Conservation (phyloP, 306 rosid genomes). For the Cyamopsis tetragonoloba region DNA sequence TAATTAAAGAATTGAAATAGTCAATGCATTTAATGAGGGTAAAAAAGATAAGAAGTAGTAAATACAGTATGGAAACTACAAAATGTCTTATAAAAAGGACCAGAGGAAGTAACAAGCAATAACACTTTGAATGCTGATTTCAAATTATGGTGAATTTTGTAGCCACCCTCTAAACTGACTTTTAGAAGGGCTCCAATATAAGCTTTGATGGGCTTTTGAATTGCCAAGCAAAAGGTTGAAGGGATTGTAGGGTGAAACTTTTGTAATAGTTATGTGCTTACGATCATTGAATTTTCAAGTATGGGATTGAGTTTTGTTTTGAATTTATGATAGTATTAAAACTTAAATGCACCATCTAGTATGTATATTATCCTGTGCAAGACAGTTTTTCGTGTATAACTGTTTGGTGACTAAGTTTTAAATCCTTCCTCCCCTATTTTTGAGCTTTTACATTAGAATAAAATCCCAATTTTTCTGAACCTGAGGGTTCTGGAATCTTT, state of each 20-base stretch:
- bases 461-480: background rate
- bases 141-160: background rate
- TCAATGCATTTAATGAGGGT: no score
- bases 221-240: background rate
- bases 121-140: background rate
- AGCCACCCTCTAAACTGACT: background rate
- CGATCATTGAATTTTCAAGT: background rate
- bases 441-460: constrained; percentile 18
- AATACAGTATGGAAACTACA: no score
- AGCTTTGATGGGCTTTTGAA: background rate
- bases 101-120: no score
- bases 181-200: background rate
- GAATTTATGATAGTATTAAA: background rate
- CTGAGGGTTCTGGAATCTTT: constrained; percentile 5
- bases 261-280: background rate
- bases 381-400: background rate
- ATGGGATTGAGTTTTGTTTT: background rate
- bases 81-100: no score
- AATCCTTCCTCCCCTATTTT: constrained; percentile 5
- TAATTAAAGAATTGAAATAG: no score
- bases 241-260: constrained; percentile 3
- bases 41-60: no score
- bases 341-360: background rate
- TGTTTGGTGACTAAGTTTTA: background rate
- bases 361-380: background rate